These are phyloP conservation scores for Oryza officinalis DNA, from an alignment of 176 grass and related monocot species.

Conservation along the genomic window DNA sequence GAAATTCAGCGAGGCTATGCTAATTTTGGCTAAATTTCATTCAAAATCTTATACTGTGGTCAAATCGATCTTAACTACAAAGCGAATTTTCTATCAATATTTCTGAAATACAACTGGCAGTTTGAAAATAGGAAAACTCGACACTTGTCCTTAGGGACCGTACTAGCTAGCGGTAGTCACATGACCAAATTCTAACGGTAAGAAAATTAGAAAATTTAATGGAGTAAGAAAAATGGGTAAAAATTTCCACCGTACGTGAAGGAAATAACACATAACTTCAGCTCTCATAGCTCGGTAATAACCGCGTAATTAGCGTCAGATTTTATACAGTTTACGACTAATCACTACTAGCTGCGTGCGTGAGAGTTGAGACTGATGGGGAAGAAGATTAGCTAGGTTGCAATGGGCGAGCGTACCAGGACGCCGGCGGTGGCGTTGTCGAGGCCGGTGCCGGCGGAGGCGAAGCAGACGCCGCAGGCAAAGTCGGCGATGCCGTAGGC, in stretches of 20 bases:
- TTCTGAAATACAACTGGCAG: not conserved
- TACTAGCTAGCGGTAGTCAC: not conserved
- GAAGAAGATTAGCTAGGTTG: too few species aligned
- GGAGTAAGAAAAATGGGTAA: too few species aligned
- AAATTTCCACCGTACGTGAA: too few species aligned
- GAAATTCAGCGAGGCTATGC: not conserved
- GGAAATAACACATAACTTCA: not conserved
- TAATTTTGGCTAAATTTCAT: not conserved
- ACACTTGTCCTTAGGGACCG: not conserved
- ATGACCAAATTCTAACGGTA: not conserved
- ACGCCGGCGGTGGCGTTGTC: slow-evolving; percentile 77
- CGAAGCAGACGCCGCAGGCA: slow-evolving; percentile 82
- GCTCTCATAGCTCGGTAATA: not conserved
- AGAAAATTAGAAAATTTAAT: too few species aligned
- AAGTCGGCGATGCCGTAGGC: slow-evolving; percentile 66
- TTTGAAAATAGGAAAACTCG: not conserved
- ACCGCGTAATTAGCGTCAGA: too few species aligned
- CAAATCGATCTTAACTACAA: not conserved
- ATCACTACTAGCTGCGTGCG: not conserved
- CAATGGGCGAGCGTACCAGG: slow-evolving; percentile 35
- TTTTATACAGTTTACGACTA: not conserved
- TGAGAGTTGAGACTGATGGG: too few species aligned
- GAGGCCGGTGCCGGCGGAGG: slow-evolving; percentile 89
- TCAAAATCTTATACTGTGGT: not conserved
- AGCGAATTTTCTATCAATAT: not conserved